Base-by-base conservation (phyloP, 2,329 filamentous ascomycete species). In the Diplodia intermedia region DNA sequence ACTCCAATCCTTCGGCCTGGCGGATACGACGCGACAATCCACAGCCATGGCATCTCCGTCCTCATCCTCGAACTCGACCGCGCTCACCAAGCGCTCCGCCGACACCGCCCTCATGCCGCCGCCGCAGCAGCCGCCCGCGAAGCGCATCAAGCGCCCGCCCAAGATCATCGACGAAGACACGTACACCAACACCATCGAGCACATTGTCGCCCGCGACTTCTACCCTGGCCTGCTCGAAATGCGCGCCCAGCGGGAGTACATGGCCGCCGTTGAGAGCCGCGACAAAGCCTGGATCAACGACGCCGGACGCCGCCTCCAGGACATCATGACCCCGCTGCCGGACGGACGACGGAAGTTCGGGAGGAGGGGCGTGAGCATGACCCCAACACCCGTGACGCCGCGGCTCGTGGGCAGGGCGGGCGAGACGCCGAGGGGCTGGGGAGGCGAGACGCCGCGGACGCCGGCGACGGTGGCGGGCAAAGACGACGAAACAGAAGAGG, bases 181-280 rank as follows among this genome's bases (percentile, higher is more conserved):
- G 65, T 99, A 99, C 79, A 95, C 93, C 2, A 89, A 93, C 68
- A 91, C 92, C 0, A 85, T 99, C 33, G 97, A 94, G 0, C 90
- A 95, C 73, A 98, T 99, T 76, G 97, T 99, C 71, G 92, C 93
- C 11, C 89, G 95, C 71, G 95, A 99, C 83, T 99, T 97, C 83
- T 99, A 98, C 75, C 95, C 95, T 0, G 95, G 94, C 0, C 85
- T 99, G 0, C 82, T 94, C 4, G 93, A 98, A 77, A 90, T 89
- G 15, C 89, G 97, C 73, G 90, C 90, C 0, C 93, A 97, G 78
- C 90, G 93, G 77, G 95, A 99, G 74, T 98, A 97, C 73, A 84
- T 99, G 36, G 90, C 96, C 75, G 95, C 95, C 0, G 81, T 98
- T 9, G 93, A 97, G 9, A 97, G 94, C 18, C 90, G 90, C 68